Evolutionary conservation across 345 rosid species (phyloP), one percentile per base, ranked within the genome.

Genomic region (Citrus sinensis): DNA sequence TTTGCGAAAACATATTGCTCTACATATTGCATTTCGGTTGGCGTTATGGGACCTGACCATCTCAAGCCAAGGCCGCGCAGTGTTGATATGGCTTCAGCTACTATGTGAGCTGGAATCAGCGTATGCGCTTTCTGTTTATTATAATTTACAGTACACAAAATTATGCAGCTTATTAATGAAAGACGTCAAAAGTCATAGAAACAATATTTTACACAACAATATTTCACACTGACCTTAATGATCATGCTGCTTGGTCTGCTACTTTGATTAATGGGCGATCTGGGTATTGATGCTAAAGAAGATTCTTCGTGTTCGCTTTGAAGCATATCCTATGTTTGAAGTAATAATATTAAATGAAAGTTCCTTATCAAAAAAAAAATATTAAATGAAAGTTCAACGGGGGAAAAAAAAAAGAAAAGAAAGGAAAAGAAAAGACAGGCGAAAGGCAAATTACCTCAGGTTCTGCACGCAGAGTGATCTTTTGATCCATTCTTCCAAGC

Each of bases 1-100:
- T 91, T 91, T 27, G 93, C 86, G n/a, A 85, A 71, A 46, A 91
- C 88, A 75, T 88, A 91, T 25, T 91, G 95, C 61, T 87, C 84
- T 22, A 91, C 93, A 58, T 86, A 90, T 42, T 81, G 86, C 90
- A 90, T 90, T 83, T 91, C 95, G 7, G 78, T 80, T 1, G 87
- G 91, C 1, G 95, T 91, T 67, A 90, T 91, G 4, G 95, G 92
- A 7, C 90, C 92, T 6, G 93, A 91, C 91, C 95, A 91, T 75
- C 95, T 82, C 27, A 91, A 86, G 84, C 85, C 93, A 39, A 91
- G 86, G 6, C 93, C 90, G 1, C 79, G 83, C 51, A 90, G 78
- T 1, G 91, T 87, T 11, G 90, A 85, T 56, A 89, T 90, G 62
- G 93, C 93, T 81, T 88, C 93, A 9, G 91, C 93, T 54, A 90